Percentiles rank a stretch among this genome's conserved stretches.
Conservation (phyloP, 73 alveolate species). For the Paramecium primaurelia region DNA sequence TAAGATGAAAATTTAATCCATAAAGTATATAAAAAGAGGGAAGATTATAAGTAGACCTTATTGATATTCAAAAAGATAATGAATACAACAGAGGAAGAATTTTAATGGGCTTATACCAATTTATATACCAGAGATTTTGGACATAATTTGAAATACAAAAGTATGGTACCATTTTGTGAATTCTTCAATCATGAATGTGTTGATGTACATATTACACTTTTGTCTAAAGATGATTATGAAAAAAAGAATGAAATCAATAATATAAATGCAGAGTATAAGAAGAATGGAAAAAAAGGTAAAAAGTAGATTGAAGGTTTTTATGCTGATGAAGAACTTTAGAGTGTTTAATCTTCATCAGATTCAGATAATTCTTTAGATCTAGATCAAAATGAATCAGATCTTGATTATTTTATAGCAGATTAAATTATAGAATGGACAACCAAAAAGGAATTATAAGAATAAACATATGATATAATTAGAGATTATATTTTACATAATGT, state of each 20-base stretch:
- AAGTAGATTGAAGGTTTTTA: neutral
- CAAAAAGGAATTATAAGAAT: neutral
- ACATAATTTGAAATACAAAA: neutral
- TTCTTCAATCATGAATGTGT: constrained; percentile 29
- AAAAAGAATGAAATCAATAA: neutral
- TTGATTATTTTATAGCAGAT: neutral
- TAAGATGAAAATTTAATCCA: neutral
- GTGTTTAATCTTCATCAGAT: neutral
- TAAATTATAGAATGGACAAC: neutral
- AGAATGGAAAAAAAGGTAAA: neutral
- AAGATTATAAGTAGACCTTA: neutral
- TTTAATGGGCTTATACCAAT: neutral
- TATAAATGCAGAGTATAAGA: neutral
- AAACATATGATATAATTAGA: neutral
- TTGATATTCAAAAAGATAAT: neutral
- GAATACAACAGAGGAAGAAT: neutral
- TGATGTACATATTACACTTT: neutral
- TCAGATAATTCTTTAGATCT: neutral
- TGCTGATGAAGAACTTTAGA: neutral
- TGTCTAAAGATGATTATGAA: neutral
- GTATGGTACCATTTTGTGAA: constrained; percentile 5
- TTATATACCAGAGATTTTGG: constrained; percentile 19
- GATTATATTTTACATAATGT: neutral
- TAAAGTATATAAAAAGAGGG: neutral
- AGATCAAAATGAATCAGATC: neutral